A percentile compares a stretch with the other conserved stretches of the same genome.
Evolutionary conservation across 2,329 filamentous ascomycete species (phyloP).

Genomic region (Pseudogymnoascus sp.): DNA sequence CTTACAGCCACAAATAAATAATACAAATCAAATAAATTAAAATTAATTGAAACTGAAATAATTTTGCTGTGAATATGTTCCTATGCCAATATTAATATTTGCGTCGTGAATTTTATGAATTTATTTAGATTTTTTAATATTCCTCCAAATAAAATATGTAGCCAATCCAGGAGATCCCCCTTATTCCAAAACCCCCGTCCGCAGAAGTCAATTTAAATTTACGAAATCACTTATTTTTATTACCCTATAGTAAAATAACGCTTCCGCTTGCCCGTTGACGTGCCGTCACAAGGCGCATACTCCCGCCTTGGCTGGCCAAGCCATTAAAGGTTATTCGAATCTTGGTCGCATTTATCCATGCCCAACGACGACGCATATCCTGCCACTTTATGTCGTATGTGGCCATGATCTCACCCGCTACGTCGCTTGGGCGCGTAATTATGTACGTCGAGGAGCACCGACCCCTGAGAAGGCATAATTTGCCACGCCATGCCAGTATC

Average conservation of each 20-base stretch:
- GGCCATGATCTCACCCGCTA: too few relatives aligned
- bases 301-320: background rate
- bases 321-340: background rate
- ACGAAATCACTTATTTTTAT: background rate
- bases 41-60: background rate
- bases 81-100: background rate
- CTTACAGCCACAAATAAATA: background rate
- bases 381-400: too few relatives aligned
- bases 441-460: too few relatives aligned
- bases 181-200: background rate
- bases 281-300: background rate
- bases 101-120: background rate
- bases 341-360: conserved; percentile 3
- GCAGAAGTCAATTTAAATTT: background rate
- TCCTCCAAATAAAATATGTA: background rate
- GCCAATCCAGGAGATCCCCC: too few relatives aligned
- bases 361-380: background rate
- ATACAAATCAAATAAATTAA: background rate
- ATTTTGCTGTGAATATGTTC: background rate
- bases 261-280: background rate
- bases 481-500: too few relatives aligned
- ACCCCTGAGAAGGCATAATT: too few relatives aligned
- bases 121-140: background rate
- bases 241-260: background rate
- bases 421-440: too few relatives aligned